Conservation (phyloP, 495 filamentous ascomycete species). For the Talaromyces nanjingensis region DNA sequence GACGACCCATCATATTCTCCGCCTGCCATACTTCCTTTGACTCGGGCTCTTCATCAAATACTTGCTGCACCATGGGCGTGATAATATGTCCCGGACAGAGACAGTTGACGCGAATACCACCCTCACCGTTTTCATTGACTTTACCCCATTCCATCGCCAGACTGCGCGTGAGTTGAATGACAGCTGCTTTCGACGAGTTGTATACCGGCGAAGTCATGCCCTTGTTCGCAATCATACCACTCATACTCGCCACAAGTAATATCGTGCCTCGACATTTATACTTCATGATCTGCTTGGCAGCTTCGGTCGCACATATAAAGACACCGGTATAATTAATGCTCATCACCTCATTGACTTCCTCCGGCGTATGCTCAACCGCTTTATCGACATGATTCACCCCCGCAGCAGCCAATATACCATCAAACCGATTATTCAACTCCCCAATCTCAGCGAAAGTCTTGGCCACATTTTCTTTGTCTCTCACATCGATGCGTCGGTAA, state of each 20-base stretch:
- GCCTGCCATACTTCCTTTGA: constrained; percentile 44
- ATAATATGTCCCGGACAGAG: constrained; percentile 54
- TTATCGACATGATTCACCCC: constrained; percentile 61
- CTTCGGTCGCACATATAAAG: constrained; percentile 61
- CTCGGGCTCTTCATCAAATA: constrained; percentile 48
- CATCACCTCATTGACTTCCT: constrained; percentile 46
- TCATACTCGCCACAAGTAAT: constrained; percentile 67
- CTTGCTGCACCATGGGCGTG: constrained; percentile 52
- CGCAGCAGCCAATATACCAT: constrained; percentile 65
- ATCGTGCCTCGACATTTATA: constrained; percentile 45
- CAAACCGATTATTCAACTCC: constrained; percentile 39
- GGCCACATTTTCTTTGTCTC: constrained; percentile 37
- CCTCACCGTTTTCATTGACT: constrained; percentile 50
- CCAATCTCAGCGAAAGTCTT: constrained; percentile 39
- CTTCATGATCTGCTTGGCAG: constrained; percentile 54
- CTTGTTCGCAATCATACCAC: constrained; percentile 62
- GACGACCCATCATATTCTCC: constrained; percentile 53
- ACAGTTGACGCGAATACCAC: constrained; percentile 50
- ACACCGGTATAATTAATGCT: constrained; percentile 58
- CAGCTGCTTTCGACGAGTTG: constrained; percentile 56
- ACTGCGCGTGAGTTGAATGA: constrained; percentile 53
- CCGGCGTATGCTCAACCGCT: constrained; percentile 51
- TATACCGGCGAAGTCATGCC: constrained; percentile 52
- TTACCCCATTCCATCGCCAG: constrained; percentile 57
- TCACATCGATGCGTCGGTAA: constrained; percentile 50